Evolutionary conservation across 2,329 filamentous ascomycete genomes (phyloP), one percentile per base, ranked within the genome.

Genomic region (Tolypocladium tropicale): DNA sequence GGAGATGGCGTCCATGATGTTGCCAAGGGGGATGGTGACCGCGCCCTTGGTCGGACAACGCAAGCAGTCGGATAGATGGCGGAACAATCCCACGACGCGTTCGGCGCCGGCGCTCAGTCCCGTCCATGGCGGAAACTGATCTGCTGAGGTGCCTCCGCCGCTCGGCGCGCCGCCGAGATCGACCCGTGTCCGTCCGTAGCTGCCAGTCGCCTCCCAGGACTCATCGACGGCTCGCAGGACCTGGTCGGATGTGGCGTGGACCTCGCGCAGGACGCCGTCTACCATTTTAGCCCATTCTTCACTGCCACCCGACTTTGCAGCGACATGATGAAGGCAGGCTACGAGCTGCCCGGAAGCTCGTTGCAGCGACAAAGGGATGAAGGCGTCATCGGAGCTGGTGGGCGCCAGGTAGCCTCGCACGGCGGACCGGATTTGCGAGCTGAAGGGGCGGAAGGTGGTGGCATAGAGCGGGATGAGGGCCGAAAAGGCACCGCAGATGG

Each of bases 171-270:
- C 68, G 21, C 79, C 76, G 14, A 76, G 68, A 55, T 77, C 72
- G 36, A 79, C 70, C 4, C 63, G 63, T 53, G 77, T 69, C 48
- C 70, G 67, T 11, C 66, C 66, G 59, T 80, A 79, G 4, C 77
- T 80, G 34, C 80, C 75, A 2, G 78, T 77, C 0, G 90, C 83
- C 63, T 92, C 84, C 88, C 90, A 94, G 43, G 89, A 86, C 68
- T 96, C 92, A 12, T 88, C 73, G 0, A 96, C 80, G 11, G 86
- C 84, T 52, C 92, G 84, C 65, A 96, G 88, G 0, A 95, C 78
- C 60, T 85, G 81, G 64, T 95, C 87, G 46, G 88, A 83, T 1
- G 89, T 88, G 28, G 74, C 71, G 64, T 96, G 91, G 18, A 85
- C 78, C 39, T 82, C 79, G 39, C 78, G 77, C 28, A 95, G 74